Base-by-base conservation (phyloP, 208 protist genomes). In the Vickermania spadyakhi region DNA sequence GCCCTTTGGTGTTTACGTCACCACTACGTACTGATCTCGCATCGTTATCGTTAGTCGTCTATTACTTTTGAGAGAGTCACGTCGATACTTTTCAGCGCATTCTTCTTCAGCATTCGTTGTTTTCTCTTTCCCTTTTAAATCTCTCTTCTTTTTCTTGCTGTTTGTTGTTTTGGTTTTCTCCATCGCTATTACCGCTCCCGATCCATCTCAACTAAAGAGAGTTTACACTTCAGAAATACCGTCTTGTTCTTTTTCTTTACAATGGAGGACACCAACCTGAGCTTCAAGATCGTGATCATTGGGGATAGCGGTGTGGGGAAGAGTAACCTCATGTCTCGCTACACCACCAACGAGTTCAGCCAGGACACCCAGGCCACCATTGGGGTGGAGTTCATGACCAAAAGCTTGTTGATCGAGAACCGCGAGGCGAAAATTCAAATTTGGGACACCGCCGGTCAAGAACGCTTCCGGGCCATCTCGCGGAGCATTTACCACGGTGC, bases 361-460 rank as follows among this genome's bases (percentile, higher is more conserved):
- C 73, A 88, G 36, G 87, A 96, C 61, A 87, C 83, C 28, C 83
- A 84, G n/a, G 76, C 87, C 31, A 97, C 93, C 7, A 96, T 97
- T 67, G 93, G 93, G 28, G 93, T 97, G 0, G 90, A 97, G 82
- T 97, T 97, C 63, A 93, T 87, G 81, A 93, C 90, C 30, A 94
- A 93, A 57, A 88, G 80, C 62, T 69, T 96, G 21, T 87, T 91
- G 70, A 74, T 94, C 36, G 93, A 98, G 56, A 89, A 84, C 54
- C 96, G 97, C 56, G 94, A 96, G 42, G 98, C 98, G 51, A 99
- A 99, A 64, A 94, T 98, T 25, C 98, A 99, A 75, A 99, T 99
- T 79, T 99, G 97, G 97, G 98, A 99, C 77, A 99, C 97, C 30
- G 96, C 89, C 7, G 98, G 98, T 45, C 98, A 99, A 83, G 98